Evolutionary conservation across 2,329 filamentous ascomycete genomes (phyloP).

Genomic region (Emericellopsis cladophorae): DNA sequence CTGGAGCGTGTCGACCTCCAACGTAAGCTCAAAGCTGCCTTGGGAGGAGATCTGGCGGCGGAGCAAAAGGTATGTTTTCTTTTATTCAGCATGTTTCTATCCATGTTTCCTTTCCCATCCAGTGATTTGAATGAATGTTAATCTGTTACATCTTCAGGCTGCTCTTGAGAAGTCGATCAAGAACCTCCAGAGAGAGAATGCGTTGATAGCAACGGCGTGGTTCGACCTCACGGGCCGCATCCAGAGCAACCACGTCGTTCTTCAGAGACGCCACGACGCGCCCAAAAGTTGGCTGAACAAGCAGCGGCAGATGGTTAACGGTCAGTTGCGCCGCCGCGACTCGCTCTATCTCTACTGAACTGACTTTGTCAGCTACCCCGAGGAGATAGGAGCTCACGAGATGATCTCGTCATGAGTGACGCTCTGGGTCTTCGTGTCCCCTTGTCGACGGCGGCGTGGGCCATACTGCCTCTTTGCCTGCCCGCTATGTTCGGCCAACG

Average conservation of each 20-base stretch:
- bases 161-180: slow-evolving; percentile 44
- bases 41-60: slow-evolving; percentile 33
- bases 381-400: slow-evolving; percentile 28
- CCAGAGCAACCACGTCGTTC: slow-evolving; percentile 71
- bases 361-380: slow-evolving; percentile 27
- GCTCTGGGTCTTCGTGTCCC: too few species aligned
- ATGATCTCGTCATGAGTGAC: slow-evolving; percentile 7
- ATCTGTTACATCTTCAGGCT: slow-evolving; percentile 19
- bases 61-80: slow-evolving; percentile 37
- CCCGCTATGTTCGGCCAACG: too few species aligned
- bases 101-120: neutral
- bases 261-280: slow-evolving; percentile 62
- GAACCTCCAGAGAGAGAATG: slow-evolving; percentile 65
- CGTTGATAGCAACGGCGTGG: slow-evolving; percentile 72
- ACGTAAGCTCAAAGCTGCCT: slow-evolving; percentile 37
- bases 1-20: slow-evolving; percentile 43
- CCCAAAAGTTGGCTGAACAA: slow-evolving; percentile 77
- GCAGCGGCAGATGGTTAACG: slow-evolving; percentile 61
- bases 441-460: too few species aligned
- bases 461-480: too few species aligned
- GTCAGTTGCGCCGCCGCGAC: slow-evolving; percentile 31
- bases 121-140: neutral
- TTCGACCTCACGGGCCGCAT: slow-evolving; percentile 68
- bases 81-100: too few species aligned
- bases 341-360: slow-evolving; percentile 28